phyloP scores from a whole-genome alignment of 805 yeast genomes.

The Ogataea trehalophila region DNA sequence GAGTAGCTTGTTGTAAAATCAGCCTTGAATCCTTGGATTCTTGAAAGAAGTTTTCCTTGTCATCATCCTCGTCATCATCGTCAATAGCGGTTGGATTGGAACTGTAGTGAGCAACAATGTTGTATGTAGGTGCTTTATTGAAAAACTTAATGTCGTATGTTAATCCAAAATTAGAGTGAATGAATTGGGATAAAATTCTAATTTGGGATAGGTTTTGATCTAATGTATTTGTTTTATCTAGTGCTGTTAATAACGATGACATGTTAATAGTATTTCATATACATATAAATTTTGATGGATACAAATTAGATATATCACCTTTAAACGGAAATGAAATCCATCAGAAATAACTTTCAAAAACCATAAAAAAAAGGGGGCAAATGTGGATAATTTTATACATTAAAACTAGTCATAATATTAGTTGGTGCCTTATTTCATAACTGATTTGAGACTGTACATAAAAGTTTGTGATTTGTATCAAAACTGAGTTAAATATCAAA shows the following conservation, averaged over 20 bases:
- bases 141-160: slow-evolving; percentile 4
- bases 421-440: background rate
- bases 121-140: background rate
- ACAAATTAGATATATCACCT: background rate
- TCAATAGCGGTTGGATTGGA: background rate
- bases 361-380: background rate
- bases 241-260: background rate
- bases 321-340: too few species aligned
- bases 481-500: background rate
- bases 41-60: background rate
- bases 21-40: too few species aligned
- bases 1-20: too few species aligned
- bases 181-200: slow-evolving; percentile 8
- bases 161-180: slow-evolving; percentile 12
- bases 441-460: background rate
- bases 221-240: background rate
- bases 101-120: background rate
- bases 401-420: background rate
- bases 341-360: background rate
- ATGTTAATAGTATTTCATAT: background rate
- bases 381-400: background rate
- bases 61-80: background rate
- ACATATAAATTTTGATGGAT: background rate
- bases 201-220: slow-evolving; percentile 7
- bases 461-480: slow-evolving; percentile 1